Percentiles rank a stretch among this genome's conserved stretches.
phyloP scores from a whole-genome alignment of 805 yeast genomes.

The Starmerella sp. region DNA sequence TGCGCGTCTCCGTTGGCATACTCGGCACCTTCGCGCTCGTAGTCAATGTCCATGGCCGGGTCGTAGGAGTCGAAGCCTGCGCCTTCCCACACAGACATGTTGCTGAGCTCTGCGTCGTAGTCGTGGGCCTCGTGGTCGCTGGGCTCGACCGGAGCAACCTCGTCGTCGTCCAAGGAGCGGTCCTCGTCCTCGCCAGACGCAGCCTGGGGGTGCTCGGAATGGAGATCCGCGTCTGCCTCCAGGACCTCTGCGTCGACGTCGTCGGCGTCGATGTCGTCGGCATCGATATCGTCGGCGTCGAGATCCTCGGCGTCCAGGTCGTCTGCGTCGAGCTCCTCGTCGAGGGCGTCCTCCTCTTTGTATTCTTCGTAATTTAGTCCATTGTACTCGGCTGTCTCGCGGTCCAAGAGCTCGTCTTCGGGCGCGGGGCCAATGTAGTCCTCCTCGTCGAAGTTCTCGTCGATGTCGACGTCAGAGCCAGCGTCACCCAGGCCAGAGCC shows the following conservation, averaged over 20 bases:
- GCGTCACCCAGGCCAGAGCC: no score
- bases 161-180: neutral
- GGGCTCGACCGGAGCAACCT: neutral
- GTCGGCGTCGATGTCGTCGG: neutral
- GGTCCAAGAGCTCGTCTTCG: no score
- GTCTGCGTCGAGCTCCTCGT: neutral
- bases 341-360: neutral
- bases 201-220: neutral
- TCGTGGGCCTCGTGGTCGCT: conserved; percentile 10
- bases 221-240: neutral
- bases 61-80: conserved; percentile 3
- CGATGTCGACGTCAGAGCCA: neutral
- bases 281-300: neutral
- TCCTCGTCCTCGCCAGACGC: neutral
- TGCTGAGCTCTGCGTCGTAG: conserved; percentile 8
- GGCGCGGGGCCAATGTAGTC: neutral
- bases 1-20: neutral
- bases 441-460: neutral
- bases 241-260: neutral
- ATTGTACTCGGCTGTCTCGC: no score
- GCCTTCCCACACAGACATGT: conserved; percentile 8
- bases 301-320: conserved; percentile 4
- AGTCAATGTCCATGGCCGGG: neutral
- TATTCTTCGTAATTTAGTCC: no score
- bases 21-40: neutral